Evolutionary conservation across 2,329 filamentous ascomycete species (phyloP).

Genomic region (Stagonosporopsis cucurbitacearum): DNA sequence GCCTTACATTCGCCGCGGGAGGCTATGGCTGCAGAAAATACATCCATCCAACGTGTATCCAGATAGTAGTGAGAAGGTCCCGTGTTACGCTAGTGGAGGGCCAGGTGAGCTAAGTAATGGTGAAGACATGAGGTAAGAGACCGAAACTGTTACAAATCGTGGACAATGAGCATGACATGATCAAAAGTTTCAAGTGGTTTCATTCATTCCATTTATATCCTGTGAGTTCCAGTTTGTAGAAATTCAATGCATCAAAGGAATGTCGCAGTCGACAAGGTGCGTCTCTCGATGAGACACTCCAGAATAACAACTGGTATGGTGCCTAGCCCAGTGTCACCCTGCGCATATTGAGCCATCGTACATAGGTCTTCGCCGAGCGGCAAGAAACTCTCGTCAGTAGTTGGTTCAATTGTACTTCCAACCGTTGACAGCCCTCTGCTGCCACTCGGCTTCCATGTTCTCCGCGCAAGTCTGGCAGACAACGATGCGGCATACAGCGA

Average conservation of each 20-base stretch:
- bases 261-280: too few relatives aligned
- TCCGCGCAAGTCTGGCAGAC: constrained; percentile 29
- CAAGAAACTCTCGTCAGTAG: not conserved
- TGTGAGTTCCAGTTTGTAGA: too few relatives aligned
- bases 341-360: not conserved
- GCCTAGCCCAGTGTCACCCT: not conserved
- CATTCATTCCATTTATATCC: too few relatives aligned
- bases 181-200: too few relatives aligned
- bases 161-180: not conserved
- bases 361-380: not conserved
- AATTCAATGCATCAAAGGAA: too few relatives aligned
- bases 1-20: not conserved
- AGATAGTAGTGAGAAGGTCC: too few relatives aligned
- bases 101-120: too few relatives aligned
- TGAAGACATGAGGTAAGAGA: not conserved
- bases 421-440: constrained; percentile 14
- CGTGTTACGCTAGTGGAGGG: too few relatives aligned
- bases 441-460: constrained; percentile 27
- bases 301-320: not conserved
- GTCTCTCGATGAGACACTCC: not conserved
- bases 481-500: constrained; percentile 25
- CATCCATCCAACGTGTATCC: constrained; percentile 13
- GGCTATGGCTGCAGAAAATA: constrained; percentile 10
- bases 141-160: not conserved
- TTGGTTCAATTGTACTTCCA: constrained; percentile 16